phyloP scores from a whole-genome alignment of 1,284 basidiomycete species.

The Takashimella tepidaria region DNA sequence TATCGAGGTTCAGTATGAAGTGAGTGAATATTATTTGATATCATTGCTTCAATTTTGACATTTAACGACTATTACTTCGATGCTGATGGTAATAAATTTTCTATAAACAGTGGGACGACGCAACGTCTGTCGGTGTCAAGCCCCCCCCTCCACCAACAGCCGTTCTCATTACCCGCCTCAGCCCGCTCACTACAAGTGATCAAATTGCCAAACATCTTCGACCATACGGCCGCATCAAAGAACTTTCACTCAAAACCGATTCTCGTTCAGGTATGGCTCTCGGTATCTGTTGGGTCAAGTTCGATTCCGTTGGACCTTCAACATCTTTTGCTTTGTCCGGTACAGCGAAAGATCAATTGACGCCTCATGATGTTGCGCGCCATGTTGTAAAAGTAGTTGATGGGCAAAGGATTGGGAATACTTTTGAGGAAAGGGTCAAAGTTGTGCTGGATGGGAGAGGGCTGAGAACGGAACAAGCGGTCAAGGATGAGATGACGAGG shows the following conservation, averaged over 20 bases:
- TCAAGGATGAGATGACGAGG: conserved; percentile 55
- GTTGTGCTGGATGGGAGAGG: conserved; percentile 51
- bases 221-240: conserved; percentile 61
- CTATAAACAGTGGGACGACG: conserved; percentile 74
- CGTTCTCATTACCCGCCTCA: conserved; percentile 68
- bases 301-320: conserved; percentile 31
- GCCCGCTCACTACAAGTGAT: conserved; percentile 63
- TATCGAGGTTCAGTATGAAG: conserved; percentile 36
- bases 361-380: conserved; percentile 41
- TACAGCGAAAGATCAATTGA: background rate
- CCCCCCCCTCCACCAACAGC: conserved; percentile 60
- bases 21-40: conserved; percentile 17
- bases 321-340: background rate
- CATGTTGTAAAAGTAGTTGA: conserved; percentile 43
- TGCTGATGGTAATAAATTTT: no score
- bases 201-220: conserved; percentile 66
- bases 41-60: no score
- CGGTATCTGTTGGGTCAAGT: conserved; percentile 76
- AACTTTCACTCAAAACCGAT: conserved; percentile 77
- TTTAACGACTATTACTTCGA: conserved; percentile 10
- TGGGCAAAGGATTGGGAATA: conserved; percentile 45
- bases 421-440: conserved; percentile 31
- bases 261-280: conserved; percentile 71
- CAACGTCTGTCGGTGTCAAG: conserved; percentile 64
- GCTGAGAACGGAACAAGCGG: conserved; percentile 41